Base-by-base conservation (phyloP, 2,329 filamentous ascomycete species). In the Tolypocladium album region DNA sequence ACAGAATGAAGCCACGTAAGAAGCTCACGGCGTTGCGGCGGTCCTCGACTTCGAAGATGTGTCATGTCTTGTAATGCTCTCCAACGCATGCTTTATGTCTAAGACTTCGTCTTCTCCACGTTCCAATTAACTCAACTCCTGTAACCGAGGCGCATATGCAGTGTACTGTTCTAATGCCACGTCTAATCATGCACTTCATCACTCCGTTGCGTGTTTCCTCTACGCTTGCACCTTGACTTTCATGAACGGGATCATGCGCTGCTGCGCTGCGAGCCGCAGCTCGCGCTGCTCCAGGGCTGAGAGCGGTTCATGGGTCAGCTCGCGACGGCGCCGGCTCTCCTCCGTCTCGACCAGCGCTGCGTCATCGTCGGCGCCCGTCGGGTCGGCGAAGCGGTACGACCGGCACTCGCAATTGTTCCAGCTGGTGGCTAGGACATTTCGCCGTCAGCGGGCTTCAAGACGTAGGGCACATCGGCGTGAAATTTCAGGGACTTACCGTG, bases 321-420 rank as follows among this genome's bases (percentile, higher is more conserved):
- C 69, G 42, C 81, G 74, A 58, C 74, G 71, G 31, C 70, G 65
- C 74, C 78, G 78, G 69, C 81, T 83, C 63, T 75, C 71, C 15
- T 71, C 64, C 11, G 79, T 82, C 71, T 85, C 82, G 55, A 69
- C 67, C 12, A 85, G 66, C 2, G 69, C 69, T 4, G 80, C 81
- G 27, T 79, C 72, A 2, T 73, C 70, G 60, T 86, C 81, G 22
- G 74, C 69, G 58, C 81, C 79, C 0, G 72, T 73, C 13, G 78
- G 69, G 45, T 85, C 80, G 34, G 72, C 78, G 69, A 91, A 90
- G 56, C 78, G 75, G 71, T 86, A 92, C 6, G 84, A 84, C 61
- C 89, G 83, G 69, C 78, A 86, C 73, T 92, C 88, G 58, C 87
- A 87, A 71, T 92, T 92, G 11, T 72, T 69, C 89, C 89, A 92